A percentile compares a stretch with the other conserved stretches of the same genome.
phyloP scores from a whole-genome alignment of 2,329 filamentous ascomycete genomes.

The Aspergillus awamori region DNA sequence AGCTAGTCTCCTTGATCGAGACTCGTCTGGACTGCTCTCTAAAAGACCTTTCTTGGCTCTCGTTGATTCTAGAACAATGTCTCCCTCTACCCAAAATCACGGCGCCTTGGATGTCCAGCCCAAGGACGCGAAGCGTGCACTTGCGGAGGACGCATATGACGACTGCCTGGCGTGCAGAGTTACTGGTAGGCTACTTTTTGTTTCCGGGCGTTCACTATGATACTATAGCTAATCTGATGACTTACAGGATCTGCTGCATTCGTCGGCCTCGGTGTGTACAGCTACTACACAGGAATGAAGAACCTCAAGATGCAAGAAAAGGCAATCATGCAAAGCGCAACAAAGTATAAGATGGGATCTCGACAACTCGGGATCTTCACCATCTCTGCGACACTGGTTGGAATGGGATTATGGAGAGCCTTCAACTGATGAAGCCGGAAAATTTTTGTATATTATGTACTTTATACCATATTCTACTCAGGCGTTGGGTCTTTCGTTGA shows the following conservation, averaged over 20 bases:
- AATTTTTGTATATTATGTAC: constrained; percentile 1
- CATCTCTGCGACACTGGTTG: constrained; percentile 69
- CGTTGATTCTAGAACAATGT: constrained; percentile 34
- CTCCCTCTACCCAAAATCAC: constrained; percentile 47
- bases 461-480: constrained; percentile 6
- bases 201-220: background rate
- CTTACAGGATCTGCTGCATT: constrained; percentile 71
- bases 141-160: constrained; percentile 47
- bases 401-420: constrained; percentile 70
- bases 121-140: constrained; percentile 64
- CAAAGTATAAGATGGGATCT: constrained; percentile 72
- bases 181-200: constrained; percentile 59
- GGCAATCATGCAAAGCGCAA: constrained; percentile 67
- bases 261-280: constrained; percentile 74
- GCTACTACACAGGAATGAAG: constrained; percentile 72
- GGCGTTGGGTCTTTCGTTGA: background rate
- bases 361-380: constrained; percentile 67
- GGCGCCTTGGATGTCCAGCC: constrained; percentile 55
- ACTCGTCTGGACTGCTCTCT: constrained; percentile 6
- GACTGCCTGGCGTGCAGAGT: constrained; percentile 73
- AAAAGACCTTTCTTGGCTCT: constrained; percentile 8
- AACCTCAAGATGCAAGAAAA: constrained; percentile 68
- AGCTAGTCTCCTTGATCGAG: background rate
- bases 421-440: constrained; percentile 52
- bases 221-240: background rate